These are phyloP conservation scores for Apiospora aurea DNA, from an alignment of 2,329 filamentous ascomycete species.

Conservation along the genomic window DNA sequence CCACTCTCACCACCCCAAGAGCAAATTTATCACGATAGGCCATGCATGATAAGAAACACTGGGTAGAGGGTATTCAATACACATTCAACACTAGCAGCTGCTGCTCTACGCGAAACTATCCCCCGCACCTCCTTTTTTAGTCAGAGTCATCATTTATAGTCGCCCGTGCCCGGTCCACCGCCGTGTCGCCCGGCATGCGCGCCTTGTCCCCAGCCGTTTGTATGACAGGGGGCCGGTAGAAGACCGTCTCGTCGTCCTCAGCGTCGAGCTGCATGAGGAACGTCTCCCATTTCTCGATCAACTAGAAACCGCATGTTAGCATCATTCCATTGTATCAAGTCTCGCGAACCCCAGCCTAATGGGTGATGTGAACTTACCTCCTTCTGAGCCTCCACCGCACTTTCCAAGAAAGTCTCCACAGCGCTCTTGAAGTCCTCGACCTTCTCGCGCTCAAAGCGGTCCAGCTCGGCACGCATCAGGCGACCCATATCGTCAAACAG, in stretches of 20 bases:
- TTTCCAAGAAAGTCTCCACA: conserved; percentile 96
- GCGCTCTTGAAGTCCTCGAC: conserved; percentile 99
- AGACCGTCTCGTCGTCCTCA: conserved; percentile 81
- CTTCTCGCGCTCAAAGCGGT: conserved; percentile 95
- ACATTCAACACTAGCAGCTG: not conserved
- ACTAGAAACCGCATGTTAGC: conserved; percentile 42
- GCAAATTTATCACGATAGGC: not conserved
- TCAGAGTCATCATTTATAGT: conserved; percentile 68
- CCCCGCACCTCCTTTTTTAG: conserved; percentile 40
- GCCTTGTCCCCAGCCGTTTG: conserved; percentile 53
- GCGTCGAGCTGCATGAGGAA: conserved; percentile 96
- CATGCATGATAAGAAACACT: not conserved
- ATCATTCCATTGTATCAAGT: conserved; percentile 4
- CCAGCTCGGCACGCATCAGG: conserved; percentile 88
- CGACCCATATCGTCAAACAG: conserved; percentile 98
- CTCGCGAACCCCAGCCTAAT: too few relatives aligned
- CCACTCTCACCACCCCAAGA: not conserved
- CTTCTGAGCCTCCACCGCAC: conserved; percentile 97
- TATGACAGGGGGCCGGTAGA: conserved; percentile 69
- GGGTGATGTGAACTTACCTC: too few relatives aligned
- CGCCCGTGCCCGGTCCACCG: conserved; percentile 64
- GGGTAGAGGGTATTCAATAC: not conserved
- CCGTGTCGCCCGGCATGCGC: conserved; percentile 57
- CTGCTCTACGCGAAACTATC: not conserved
- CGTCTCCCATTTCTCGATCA: conserved; percentile 95